Evolutionary conservation across 345 rosid species (phyloP), one percentile per base, ranked within the genome.

Genomic region (Linum tenue): DNA sequence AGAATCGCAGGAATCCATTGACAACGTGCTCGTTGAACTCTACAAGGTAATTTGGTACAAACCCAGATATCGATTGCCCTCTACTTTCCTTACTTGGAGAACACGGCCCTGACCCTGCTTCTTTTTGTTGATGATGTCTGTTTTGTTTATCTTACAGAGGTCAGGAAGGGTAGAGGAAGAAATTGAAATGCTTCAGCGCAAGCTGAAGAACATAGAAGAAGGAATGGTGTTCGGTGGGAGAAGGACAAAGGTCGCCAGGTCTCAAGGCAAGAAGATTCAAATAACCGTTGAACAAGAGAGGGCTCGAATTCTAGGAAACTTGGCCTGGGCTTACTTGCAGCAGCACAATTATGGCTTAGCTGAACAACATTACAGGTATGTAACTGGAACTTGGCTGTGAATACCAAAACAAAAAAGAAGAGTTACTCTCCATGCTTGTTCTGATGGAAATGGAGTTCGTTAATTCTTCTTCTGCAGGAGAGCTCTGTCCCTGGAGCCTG

Each of bases 251-350:
- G 74, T 66, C 0, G 95, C 87, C 5, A 79, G 84, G 41, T 82
- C 90, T 38, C 96, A 89, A 73, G 90, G 98, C 35, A 91, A 79
- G 76, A 82, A 85, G 78, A 77, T 80, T 61, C 80, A 78, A 42
- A 79, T 88, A 44, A 85, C 90, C 1, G 58, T 82, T 14, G 91
- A 84, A 56, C 94, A 89, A 70, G 96, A 91, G 75, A 78, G 64
- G 78, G 73, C 96, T 70, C 86, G 97, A 81, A 73, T 90, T 62
- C 65, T 86, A 4, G 97, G 97, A 48, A 90, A 90, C 72, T 66
- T 91, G 76, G 98, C 95, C 5, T 91, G 96, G 98, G 96, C 92
- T 70, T 84, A 84, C 65, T 69, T 91, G 73, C 91, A 82, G 82
- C 70, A 81, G 37, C 84, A 79, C 69, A 81, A 91, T 72, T 89